These are phyloP conservation scores for Prunus yedoensis DNA, from an alignment of 331 rosid species.

Conservation along the genomic window DNA sequence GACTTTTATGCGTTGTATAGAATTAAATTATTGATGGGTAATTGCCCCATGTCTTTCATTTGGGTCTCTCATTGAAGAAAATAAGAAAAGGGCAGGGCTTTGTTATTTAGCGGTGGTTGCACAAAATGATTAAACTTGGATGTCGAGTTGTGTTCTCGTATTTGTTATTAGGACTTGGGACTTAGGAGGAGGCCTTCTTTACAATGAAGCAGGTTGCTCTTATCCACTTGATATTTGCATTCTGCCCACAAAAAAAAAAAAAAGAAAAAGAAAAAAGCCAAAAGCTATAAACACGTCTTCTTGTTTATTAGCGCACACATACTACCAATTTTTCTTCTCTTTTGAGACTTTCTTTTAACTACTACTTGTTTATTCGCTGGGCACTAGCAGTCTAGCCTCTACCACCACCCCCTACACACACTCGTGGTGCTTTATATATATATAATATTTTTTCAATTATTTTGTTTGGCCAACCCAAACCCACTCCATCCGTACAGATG, in stretches of 20 bases:
- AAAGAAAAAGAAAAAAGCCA: too few species aligned
- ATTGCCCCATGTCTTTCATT: conserved; percentile 6
- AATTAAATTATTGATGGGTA: not conserved
- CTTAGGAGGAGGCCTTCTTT: conserved; percentile 4
- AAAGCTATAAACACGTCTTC: not conserved
- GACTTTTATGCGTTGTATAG: not conserved
- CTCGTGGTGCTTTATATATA: not conserved
- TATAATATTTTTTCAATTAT: not conserved
- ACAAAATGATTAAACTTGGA: not conserved
- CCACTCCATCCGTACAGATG: conserved; percentile 2
- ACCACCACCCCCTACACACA: conserved; percentile 6
- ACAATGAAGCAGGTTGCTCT: conserved; percentile 35
- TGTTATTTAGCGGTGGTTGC: conserved; percentile 11
- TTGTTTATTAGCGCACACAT: not conserved
- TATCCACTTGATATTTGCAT: conserved; percentile 27
- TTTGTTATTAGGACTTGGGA: not conserved
- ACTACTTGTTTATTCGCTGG: conserved; percentile 20
- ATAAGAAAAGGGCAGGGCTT: not conserved
- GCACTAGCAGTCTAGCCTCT: not conserved
- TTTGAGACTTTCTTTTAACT: not conserved
- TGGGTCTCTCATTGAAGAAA: not conserved
- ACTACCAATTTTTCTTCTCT: conserved; percentile 18
- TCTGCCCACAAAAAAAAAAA: not conserved
- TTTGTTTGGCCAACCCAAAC: conserved; percentile 12
- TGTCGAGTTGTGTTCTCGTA: conserved; percentile 16